Evolutionary conservation across 2,329 filamentous ascomycete genomes (phyloP).

Genomic region (Colletotrichum coccodes): DNA sequence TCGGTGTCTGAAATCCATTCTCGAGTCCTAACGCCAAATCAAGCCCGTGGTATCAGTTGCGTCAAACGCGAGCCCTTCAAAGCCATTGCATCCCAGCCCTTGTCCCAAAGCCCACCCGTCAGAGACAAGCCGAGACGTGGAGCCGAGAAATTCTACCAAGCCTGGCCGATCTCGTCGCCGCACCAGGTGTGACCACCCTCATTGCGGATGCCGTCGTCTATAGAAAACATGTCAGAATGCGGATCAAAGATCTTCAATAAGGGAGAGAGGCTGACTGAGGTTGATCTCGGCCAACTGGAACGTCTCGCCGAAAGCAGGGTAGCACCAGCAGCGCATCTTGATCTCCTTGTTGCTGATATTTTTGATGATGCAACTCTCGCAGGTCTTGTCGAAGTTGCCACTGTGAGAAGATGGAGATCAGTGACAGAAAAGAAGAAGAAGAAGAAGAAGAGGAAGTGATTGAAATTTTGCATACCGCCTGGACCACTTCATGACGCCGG

Average conservation of each 20-base stretch:
- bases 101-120: no score
- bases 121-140: background rate
- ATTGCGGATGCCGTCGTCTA: constrained; percentile 25
- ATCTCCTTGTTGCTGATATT: constrained; percentile 3
- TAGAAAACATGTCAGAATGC: background rate
- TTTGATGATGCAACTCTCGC: constrained; percentile 21
- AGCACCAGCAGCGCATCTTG: constrained; percentile 1
- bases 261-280: background rate
- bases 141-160: background rate
- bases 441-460: no score
- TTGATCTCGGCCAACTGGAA: background rate
- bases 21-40: background rate
- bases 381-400: constrained; percentile 19
- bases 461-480: background rate
- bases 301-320: background rate
- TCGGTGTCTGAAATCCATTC: background rate
- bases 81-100: no score
- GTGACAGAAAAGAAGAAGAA: no score
- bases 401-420: background rate
- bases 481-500: constrained; percentile 24
- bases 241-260: background rate
- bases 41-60: background rate
- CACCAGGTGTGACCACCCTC: constrained; percentile 24
- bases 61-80: background rate
- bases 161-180: constrained; percentile 19